Evolutionary conservation across 306 rosid genomes (phyloP), one percentile per base, ranked within the genome.

Genomic region (Pterocarpus santalinus): DNA sequence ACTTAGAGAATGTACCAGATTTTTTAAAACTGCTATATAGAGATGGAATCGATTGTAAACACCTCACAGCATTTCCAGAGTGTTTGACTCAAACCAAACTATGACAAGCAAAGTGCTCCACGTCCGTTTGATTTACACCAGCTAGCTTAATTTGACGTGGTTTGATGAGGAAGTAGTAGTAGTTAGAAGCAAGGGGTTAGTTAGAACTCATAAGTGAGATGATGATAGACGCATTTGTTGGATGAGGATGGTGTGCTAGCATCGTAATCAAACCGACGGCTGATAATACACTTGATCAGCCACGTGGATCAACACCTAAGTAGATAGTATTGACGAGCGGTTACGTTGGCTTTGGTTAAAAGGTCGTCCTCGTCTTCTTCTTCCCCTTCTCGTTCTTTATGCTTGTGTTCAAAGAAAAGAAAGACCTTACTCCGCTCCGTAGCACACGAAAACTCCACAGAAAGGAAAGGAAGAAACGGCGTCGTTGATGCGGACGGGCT

Each of bases 261-360:
- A n/a, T 28, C 4, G 30, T 34, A 28, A 38, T 30, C 11, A 77
- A 8, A 53, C 49, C 28, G 52, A 65, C 32, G 73, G 65, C 30
- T 52, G 39, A 51, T 64, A 13, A 16, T 35, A 60, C 7, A 7
- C 4, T 41, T 2, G 41, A 36, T 64, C 72, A 65, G 43, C 35
- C 56, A 58, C 65, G 78, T 7, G 30, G 15, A 75, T 60, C 9
- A 70, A 79, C 84, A 83, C 84, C 60, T 7, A 17, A 69, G 62
- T 28, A 9, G 62, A 63, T 33, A 72, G 53, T 60, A 16, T 73
- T 47, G 57, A 55, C 80, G 28, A 58, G 76, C 85, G 69, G 85
- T 70, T 78, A 38, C 71, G 44, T 74, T 35, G 1, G 58, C 15
- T 78, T 41, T 4, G 33, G 75, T 78, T 78, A 22, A 10, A 10